Conservation (phyloP, 495 filamentous ascomycete genomes). For the Xylaria venustula region DNA sequence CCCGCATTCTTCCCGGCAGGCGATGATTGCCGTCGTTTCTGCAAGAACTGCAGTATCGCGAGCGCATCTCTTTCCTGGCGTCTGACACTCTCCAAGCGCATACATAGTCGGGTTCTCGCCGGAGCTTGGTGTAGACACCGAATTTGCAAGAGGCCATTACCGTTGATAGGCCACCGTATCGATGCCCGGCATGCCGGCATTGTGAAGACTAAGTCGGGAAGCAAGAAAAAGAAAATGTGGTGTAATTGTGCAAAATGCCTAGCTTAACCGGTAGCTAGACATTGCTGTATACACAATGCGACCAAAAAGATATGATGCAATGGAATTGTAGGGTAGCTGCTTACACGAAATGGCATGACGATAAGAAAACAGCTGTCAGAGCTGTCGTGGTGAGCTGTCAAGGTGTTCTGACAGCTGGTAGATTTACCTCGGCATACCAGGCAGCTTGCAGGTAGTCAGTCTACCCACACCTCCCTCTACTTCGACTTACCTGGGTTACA, state of each 20-base stretch:
- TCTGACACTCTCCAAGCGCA: not conserved
- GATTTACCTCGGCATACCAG: not conserved
- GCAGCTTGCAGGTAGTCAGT: too few species aligned
- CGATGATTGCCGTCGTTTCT: constrained; percentile 25
- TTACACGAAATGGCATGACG: not conserved
- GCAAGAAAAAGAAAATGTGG: not conserved
- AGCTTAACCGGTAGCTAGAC: not conserved
- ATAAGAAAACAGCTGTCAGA: not conserved
- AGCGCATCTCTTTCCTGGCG: not conserved
- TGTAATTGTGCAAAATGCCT: not conserved
- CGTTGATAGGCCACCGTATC: constrained; percentile 8
- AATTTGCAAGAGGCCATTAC: constrained; percentile 8
- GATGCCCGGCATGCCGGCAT: constrained; percentile 8
- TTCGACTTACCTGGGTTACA: too few species aligned
- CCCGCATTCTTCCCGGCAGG: constrained; percentile 12
- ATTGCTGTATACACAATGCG: not conserved
- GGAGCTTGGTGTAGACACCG: constrained; percentile 20
- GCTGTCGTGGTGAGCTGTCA: too few species aligned
- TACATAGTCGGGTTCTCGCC: not conserved
- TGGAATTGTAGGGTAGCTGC: not conserved
- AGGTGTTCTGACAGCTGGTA: not conserved
- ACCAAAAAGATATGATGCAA: not conserved
- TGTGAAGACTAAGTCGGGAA: not conserved
- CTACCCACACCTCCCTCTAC: too few species aligned
- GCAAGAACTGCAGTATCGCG: constrained; percentile 12